Percentiles rank a stretch among this genome's conserved stretches.
Conservation (phyloP, 2,329 filamentous ascomycete genomes). For the Neonectria coccinea region DNA sequence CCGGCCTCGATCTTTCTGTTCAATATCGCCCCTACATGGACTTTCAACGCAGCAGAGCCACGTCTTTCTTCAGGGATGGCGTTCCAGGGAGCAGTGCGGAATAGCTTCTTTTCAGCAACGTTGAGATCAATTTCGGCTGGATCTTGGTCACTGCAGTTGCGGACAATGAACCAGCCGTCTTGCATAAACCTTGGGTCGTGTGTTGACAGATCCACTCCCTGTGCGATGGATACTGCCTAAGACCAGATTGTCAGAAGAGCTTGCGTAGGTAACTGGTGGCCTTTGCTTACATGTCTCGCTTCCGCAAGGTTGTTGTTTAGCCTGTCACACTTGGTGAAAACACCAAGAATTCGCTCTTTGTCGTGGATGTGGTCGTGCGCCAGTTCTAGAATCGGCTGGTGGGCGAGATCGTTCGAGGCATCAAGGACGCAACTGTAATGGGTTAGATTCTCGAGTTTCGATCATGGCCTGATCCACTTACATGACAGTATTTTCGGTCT, state of each 20-base stretch:
- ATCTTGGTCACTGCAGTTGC: constrained; percentile 47
- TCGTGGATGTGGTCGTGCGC: constrained; percentile 43
- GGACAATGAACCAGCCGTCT: constrained; percentile 53
- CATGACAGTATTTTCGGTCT: constrained; percentile 54
- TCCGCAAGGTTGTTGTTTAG: constrained; percentile 26
- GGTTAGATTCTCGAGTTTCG: constrained; percentile 1
- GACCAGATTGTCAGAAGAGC: constrained; percentile 13
- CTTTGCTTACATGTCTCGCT: constrained; percentile 20
- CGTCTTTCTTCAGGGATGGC: constrained; percentile 39
- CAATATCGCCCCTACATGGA: constrained; percentile 47
- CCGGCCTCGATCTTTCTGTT: constrained; percentile 51
- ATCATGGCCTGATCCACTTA: constrained; percentile 33
- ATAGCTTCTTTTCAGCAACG: constrained; percentile 45
- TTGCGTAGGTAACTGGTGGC: too few species aligned
- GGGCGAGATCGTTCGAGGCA: constrained; percentile 47
- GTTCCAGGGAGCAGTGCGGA: constrained; percentile 47
- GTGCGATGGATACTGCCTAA: constrained; percentile 34
- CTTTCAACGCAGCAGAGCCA: constrained; percentile 47
- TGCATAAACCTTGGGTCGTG: constrained; percentile 15
- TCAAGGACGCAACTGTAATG: constrained; percentile 49
- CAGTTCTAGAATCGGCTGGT: constrained; percentile 47
- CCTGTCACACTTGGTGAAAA: constrained; percentile 55
- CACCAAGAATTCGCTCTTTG: constrained; percentile 49
- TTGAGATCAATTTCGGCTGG: constrained; percentile 42
- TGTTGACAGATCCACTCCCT: constrained; percentile 7